Conservation (phyloP, 148 eudicot genomes). For the Persicaria maculosa region DNA sequence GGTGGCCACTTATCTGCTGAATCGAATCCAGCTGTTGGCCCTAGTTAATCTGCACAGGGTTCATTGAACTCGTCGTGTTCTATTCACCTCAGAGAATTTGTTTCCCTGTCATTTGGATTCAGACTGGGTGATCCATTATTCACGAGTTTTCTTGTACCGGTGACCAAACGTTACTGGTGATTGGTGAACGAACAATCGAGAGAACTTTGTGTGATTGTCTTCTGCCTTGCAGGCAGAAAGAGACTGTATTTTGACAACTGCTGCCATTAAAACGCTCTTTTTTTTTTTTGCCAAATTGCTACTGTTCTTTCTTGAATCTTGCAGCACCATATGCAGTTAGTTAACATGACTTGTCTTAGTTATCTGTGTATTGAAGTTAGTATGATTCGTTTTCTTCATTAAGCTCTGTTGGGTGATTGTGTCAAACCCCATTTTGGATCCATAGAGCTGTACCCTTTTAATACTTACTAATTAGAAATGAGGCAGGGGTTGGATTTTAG, state of each 20-base stretch:
- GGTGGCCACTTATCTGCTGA: constrained; percentile 16
- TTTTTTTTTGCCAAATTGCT: neutral
- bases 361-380: too few species aligned
- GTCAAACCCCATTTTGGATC: too few species aligned
- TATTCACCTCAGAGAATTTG: neutral
- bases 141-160: neutral
- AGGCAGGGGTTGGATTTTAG: too few species aligned
- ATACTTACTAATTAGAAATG: too few species aligned
- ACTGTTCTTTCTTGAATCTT: neutral
- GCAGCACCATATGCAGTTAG: neutral
- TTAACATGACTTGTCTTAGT: too few species aligned
- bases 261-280: neutral
- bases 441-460: too few species aligned
- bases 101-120: neutral
- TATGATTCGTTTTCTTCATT: too few species aligned
- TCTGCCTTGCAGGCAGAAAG: constrained; percentile 7
- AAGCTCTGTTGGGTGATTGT: too few species aligned
- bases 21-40: constrained; percentile 20
- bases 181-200: neutral
- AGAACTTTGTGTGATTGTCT: neutral
- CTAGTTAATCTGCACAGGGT: constrained; percentile 18
- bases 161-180: neutral
- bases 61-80: neutral
- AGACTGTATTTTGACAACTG: neutral
- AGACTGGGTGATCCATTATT: neutral